These are phyloP conservation scores for Talaromyces liani DNA, from an alignment of 495 filamentous ascomycete species.

Conservation along the genomic window DNA sequence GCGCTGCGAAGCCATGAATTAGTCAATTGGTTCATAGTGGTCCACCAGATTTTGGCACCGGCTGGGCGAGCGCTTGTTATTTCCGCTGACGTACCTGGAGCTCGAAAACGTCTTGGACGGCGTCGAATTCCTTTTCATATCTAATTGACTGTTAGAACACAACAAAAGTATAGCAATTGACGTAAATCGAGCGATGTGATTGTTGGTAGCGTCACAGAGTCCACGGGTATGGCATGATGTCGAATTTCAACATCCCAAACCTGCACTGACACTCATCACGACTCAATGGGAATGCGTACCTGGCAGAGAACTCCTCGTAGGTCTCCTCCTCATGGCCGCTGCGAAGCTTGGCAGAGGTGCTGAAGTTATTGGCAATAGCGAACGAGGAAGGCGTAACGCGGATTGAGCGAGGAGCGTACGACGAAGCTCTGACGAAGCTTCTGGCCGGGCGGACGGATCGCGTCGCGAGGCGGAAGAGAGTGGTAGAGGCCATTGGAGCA, in stretches of 20 bases:
- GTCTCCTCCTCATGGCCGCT: slow-evolving; percentile 75
- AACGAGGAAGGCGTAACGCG: slow-evolving; percentile 31
- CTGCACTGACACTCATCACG: slow-evolving; percentile 7
- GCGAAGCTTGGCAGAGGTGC: slow-evolving; percentile 54
- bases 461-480: slow-evolving; percentile 62
- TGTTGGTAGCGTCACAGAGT: not conserved
- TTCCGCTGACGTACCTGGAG: slow-evolving; percentile 69
- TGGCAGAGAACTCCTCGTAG: slow-evolving; percentile 97
- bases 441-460: slow-evolving; percentile 52
- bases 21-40: not conserved
- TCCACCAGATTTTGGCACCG: not conserved
- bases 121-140: slow-evolving; percentile 98
- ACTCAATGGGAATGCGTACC: slow-evolving; percentile 55
- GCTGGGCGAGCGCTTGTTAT: slow-evolving; percentile 1
- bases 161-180: not conserved
- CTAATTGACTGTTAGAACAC: slow-evolving; percentile 39
- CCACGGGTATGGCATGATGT: not conserved
- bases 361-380: slow-evolving; percentile 54
- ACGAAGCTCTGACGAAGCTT: slow-evolving; percentile 46
- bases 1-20: slow-evolving; percentile 47
- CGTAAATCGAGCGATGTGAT: not conserved
- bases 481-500: slow-evolving; percentile 53
- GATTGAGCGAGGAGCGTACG: slow-evolving; percentile 52
- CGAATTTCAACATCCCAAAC: not conserved
- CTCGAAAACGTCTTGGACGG: slow-evolving; percentile 98